Percentiles rank a stretch among this genome's conserved stretches.
phyloP scores from a whole-genome alignment of 257 asterid genomes.

The Nicotiana tabacum region DNA sequence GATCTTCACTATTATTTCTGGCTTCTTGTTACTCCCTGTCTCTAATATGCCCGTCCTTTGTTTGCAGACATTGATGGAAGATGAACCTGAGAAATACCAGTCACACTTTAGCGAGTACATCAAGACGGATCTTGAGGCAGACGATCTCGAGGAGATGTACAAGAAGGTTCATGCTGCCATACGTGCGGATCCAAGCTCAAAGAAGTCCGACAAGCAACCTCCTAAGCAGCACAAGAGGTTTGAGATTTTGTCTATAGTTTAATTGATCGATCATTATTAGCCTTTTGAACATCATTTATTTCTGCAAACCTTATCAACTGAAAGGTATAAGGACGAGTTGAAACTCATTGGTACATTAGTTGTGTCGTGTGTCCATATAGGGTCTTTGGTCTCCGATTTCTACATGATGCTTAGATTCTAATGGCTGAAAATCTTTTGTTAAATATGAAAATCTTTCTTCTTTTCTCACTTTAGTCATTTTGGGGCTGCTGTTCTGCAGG shows the following conservation, averaged over 20 bases:
- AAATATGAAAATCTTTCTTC: neutral
- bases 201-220: constrained; percentile 54
- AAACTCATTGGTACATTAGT: neutral
- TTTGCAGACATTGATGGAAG: constrained; percentile 50
- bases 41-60: neutral
- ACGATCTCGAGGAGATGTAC: constrained; percentile 52
- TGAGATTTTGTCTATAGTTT: neutral
- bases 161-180: constrained; percentile 77
- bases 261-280: neutral
- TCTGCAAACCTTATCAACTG: neutral
- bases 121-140: constrained; percentile 44
- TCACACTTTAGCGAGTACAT: constrained; percentile 58
- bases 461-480: neutral
- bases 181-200: constrained; percentile 55
- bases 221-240: constrained; percentile 74
- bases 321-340: neutral
- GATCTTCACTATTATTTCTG: neutral
- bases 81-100: constrained; percentile 76
- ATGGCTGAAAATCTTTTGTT: neutral
- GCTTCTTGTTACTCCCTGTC: neutral
- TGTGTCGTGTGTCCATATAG: neutral
- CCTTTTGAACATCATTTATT: neutral
- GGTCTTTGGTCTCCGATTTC: too few species aligned
- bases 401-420: neutral
- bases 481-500: constrained; percentile 22